Evolutionary conservation across 1,139 yeast species (phyloP), one percentile per base, ranked within the genome.

Genomic region (Citeromyces hawaiiensis): DNA sequence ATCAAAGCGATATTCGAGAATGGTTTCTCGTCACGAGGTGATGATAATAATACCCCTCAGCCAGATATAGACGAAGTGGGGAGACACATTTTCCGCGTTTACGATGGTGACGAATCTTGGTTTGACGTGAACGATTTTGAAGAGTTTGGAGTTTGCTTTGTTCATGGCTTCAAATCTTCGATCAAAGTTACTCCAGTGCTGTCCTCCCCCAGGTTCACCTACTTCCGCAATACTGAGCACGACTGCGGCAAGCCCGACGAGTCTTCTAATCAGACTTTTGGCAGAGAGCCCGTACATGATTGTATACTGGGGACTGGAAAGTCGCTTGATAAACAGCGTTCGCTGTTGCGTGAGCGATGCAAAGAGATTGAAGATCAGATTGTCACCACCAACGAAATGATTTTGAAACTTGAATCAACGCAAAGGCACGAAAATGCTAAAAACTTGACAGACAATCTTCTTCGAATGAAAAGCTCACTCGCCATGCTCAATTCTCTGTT

Each of bases 61-160:
- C 16, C 35, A 17, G 40, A 35, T 31, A 33, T 21, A 38, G 41
- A 36, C 10, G 38, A 38, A 18, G 17, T 23, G 6, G 42, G 43
- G 9, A 40, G 36, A 2, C 40, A 44, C 14, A 43, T 43, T 2
- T 46, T 48, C 29, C 43, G 45, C 17, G 45, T 48, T 2, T 48
- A 45, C 43, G 57, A 53, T 40, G 44, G 50, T 36, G 53, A 52
- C 39, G 31, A 40, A 9, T 58, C 76, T 0, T 91, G 97, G 97
- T 61, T 80, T 40, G 96, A 88, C 53, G 56, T 72, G 18, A 72
- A 79, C 41, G 98, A 91, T 57, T 87, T 76, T 49, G 68, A 72
- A 15, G 97, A 88, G 51, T 61, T 86, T 36, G 83, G 70, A 51
- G 64, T 70, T 48, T 59, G 59, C 10, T 63, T 70, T 44, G 55